A percentile compares a stretch with the other conserved stretches of the same genome.
Evolutionary conservation across 352 stramenopile genomes (phyloP).

Genomic region (Pythium aristosporum): DNA sequence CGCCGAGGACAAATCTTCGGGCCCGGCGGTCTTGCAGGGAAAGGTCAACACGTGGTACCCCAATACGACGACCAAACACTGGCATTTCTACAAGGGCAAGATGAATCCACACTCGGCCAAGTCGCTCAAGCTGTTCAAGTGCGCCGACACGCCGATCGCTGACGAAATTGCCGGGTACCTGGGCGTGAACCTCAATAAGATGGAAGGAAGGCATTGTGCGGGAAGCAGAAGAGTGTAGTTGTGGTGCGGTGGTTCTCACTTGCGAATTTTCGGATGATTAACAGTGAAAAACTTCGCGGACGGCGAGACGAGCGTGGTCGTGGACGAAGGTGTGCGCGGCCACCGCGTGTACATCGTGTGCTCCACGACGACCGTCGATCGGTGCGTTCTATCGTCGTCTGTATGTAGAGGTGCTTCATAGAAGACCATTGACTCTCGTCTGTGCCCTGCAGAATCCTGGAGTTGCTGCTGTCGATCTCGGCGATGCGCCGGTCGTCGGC

Average conservation of each 20-base stretch:
- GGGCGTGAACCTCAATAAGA: constrained; percentile 75
- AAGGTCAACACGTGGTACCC: constrained; percentile 57
- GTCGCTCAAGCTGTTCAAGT: constrained; percentile 90
- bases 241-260: not conserved
- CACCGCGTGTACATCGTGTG: constrained; percentile 86
- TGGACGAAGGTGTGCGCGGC: constrained; percentile 78
- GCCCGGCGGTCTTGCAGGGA: constrained; percentile 21
- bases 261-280: not conserved
- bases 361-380: constrained; percentile 84
- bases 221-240: not conserved
- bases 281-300: constrained; percentile 81
- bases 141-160: constrained; percentile 80
- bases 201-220: constrained; percentile 38
- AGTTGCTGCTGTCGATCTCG: constrained; percentile 80
- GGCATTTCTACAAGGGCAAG: constrained; percentile 89
- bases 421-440: not conserved
- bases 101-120: constrained; percentile 80
- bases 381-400: constrained; percentile 34
- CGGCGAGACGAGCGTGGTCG: constrained; percentile 74
- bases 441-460: constrained; percentile 60
- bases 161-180: constrained; percentile 84
- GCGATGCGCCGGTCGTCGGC: constrained; percentile 81
- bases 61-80: constrained; percentile 85
- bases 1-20: not conserved
- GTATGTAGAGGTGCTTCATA: not conserved